Evolutionary conservation across 2,329 filamentous ascomycete species (phyloP), one percentile per base, ranked within the genome.

Genomic region (Colletotrichum sp.): DNA sequence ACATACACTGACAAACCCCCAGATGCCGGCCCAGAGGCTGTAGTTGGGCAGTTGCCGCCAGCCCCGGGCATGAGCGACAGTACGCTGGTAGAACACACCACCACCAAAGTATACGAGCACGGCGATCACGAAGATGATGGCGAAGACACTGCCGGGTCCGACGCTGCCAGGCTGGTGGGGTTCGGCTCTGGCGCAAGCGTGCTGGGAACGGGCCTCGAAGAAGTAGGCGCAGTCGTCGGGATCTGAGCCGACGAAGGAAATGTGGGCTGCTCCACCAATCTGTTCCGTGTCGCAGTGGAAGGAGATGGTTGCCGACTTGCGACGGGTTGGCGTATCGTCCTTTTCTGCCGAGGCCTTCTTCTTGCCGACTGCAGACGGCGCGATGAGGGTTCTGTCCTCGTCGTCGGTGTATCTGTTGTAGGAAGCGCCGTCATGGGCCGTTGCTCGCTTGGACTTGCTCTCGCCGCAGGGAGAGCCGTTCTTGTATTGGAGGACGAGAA

Each of bases 21-120:
- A 93, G 77, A 98, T 95, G 71, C 95, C 94, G 34, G 95, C 93
- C 97, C 97, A 99, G 79, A 98, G 91, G 80, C 92, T 93, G 87
- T 97, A 98, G 86, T 99, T 99, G 69, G 97, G 97, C 79, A 98
- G 87, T 84, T 99, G 97, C 79, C 95, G 92, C 97, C 96, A 99
- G 64, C 97, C 97, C 77, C 97, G 91, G 80, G 98, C 96, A 83
- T 99, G 95, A 85, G 96, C 94, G 74, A 99, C 96, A 36, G 95
- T 98, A 75, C 97, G 92, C 85, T 98, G 96, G 88, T 99, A 99
- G 78, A 98, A 96, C 80, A 98, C 94, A 81, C 97, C 97, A 79
- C 97, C 97, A 48, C 98, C 90, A 71, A 98, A 88, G 85, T 99
- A 99, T 26, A 97, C 97, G 12, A 96, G 86, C 48, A 98, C 90